These are phyloP conservation scores for Solanum rostratum DNA, from an alignment of 257 asterid genomes.

Conservation along the genomic window DNA sequence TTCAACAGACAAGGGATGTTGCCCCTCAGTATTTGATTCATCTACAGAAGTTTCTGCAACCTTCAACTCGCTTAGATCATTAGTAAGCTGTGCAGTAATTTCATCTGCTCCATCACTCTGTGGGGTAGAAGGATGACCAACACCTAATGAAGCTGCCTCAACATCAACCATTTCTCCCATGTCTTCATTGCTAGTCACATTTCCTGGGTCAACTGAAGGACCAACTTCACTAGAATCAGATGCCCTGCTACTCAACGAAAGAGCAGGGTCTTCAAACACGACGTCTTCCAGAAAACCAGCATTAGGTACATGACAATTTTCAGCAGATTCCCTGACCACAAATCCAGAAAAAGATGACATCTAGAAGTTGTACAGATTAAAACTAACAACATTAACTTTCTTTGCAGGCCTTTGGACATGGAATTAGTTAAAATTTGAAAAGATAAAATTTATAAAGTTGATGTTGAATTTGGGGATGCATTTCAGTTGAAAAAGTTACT, in stretches of 20 bases:
- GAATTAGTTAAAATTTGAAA: not conserved
- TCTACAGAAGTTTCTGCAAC: constrained; percentile 30
- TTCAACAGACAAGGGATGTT: constrained; percentile 44
- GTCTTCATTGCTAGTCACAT: constrained; percentile 21
- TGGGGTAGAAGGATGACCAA: constrained; percentile 19
- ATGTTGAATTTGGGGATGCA: not conserved
- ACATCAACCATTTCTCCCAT: constrained; percentile 16
- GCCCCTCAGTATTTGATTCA: constrained; percentile 39
- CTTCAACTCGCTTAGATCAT: constrained; percentile 40
- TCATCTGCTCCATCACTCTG: constrained; percentile 21
- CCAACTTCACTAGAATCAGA: constrained; percentile 51
- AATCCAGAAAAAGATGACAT: constrained; percentile 3
- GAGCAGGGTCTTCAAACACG: constrained; percentile 80
- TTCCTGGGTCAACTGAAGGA: constrained; percentile 27
- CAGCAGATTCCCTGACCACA: constrained; percentile 63
- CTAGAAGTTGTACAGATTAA: not conserved
- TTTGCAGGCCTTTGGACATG: not conserved
- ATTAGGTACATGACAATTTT: constrained; percentile 72
- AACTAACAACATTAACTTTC: not conserved
- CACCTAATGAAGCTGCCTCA: constrained; percentile 17
- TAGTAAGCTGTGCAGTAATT: constrained; percentile 35
- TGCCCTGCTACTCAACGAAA: constrained; percentile 25
- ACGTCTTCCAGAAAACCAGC: constrained; percentile 80
- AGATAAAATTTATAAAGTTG: not conserved
- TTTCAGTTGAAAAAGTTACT: not conserved